Evolutionary conservation across 768 basidiomycete species (phyloP).

Genomic region (Boletus eberwhitei): DNA sequence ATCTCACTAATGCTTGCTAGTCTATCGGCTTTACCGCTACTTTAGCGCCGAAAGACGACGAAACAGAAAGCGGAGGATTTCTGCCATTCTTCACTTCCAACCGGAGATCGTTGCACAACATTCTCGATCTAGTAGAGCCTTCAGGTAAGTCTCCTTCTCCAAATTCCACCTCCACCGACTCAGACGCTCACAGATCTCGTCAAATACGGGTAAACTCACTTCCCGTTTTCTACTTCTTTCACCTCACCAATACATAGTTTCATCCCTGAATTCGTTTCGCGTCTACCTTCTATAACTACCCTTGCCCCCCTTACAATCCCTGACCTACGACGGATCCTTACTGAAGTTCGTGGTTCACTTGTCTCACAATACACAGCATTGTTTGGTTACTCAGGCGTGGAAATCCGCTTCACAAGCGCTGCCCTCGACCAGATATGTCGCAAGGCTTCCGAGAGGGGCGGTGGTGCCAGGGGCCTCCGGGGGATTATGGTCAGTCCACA

Average conservation of each 20-base stretch:
- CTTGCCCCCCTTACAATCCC: slow-evolving; percentile 72
- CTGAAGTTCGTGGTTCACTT: slow-evolving; percentile 88
- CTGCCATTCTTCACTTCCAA: slow-evolving; percentile 81
- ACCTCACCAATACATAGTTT: slow-evolving; percentile 46
- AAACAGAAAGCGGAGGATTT: slow-evolving; percentile 34
- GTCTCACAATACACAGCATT: slow-evolving; percentile 86
- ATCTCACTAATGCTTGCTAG: slow-evolving; percentile 37
- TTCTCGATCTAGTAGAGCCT: slow-evolving; percentile 71
- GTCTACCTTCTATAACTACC: slow-evolving; percentile 88
- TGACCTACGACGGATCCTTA: slow-evolving; percentile 87
- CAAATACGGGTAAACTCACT: slow-evolving; percentile 63
- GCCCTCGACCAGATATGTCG: slow-evolving; percentile 81
- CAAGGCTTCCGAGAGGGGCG: slow-evolving; percentile 76
- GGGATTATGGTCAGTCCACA: slow-evolving; percentile 70
- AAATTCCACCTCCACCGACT: background rate
- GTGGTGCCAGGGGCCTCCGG: slow-evolving; percentile 85
- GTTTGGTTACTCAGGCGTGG: slow-evolving; percentile 80
- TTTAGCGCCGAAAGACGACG: slow-evolving; percentile 39
- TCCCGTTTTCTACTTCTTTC: background rate
- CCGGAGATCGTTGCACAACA: slow-evolving; percentile 47
- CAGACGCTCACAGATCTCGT: slow-evolving; percentile 57
- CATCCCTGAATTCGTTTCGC: slow-evolving; percentile 93
- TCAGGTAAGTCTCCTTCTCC: slow-evolving; percentile 40
- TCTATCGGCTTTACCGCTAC: slow-evolving; percentile 84
- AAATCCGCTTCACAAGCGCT: slow-evolving; percentile 79